Evolutionary conservation across 1,284 basidiomycete genomes (phyloP).

Genomic region (Leccinum olivaceoglutinosum): DNA sequence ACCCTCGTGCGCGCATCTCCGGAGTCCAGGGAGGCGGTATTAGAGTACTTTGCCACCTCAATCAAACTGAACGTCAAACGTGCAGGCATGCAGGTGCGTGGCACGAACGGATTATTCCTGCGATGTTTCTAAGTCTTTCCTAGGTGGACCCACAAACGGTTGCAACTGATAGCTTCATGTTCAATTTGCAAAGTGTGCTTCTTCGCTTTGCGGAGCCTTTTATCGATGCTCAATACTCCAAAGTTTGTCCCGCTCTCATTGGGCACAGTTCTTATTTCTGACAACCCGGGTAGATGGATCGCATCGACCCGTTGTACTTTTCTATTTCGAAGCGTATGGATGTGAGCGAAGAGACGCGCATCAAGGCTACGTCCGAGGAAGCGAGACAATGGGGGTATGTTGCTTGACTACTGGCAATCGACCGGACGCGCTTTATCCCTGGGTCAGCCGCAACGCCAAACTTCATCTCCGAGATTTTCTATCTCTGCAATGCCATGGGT

Average conservation of each 20-base stretch:
- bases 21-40: constrained; percentile 74
- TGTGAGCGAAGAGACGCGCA: constrained; percentile 83
- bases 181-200: constrained; percentile 82
- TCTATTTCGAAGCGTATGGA: constrained; percentile 68
- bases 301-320: constrained; percentile 84
- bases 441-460: constrained; percentile 56
- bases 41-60: constrained; percentile 79
- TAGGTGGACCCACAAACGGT: constrained; percentile 84
- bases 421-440: neutral
- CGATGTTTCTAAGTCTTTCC: neutral
- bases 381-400: constrained; percentile 66
- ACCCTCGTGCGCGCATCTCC: constrained; percentile 81
- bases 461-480: constrained; percentile 96
- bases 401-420: neutral
- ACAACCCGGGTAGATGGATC: constrained; percentile 64
- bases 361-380: constrained; percentile 86
- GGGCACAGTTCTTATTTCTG: constrained; percentile 4
- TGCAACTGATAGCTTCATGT: constrained; percentile 89
- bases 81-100: constrained; percentile 77
- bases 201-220: constrained; percentile 94
- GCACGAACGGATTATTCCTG: neutral
- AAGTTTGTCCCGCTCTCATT: constrained; percentile 44
- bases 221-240: constrained; percentile 88
- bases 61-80: constrained; percentile 80
- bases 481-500: constrained; percentile 77